Evolutionary conservation across 1,139 yeast genomes (phyloP).

Genomic region (Yamadazyma friedrichii): DNA sequence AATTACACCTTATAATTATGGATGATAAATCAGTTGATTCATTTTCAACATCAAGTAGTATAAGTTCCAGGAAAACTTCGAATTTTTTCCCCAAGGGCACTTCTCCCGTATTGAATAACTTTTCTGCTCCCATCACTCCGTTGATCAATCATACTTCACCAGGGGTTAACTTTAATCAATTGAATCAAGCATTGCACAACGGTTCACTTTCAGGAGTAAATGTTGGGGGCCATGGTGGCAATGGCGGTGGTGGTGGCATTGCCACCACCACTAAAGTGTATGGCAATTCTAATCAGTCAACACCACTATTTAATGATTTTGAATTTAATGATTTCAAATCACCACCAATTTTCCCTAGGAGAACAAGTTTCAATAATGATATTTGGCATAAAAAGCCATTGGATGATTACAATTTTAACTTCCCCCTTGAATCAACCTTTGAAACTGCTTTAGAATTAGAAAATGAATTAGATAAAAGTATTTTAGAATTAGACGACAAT

Average conservation of each 20-base stretch:
- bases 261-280: too few species aligned
- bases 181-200: constrained; percentile 1
- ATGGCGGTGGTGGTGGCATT: neutral
- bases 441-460: constrained; percentile 8
- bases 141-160: constrained; percentile 9
- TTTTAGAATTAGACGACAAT: constrained; percentile 6
- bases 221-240: neutral
- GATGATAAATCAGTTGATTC: constrained; percentile 10
- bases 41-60: constrained; percentile 11
- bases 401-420: constrained; percentile 4
- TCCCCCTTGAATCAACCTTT: constrained; percentile 7
- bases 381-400: constrained; percentile 6
- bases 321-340: constrained; percentile 8
- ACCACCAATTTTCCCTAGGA: constrained; percentile 4
- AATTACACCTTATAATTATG: neutral
- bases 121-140: constrained; percentile 18
- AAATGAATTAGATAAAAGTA: constrained; percentile 7
- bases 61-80: constrained; percentile 17
- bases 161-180: constrained; percentile 3
- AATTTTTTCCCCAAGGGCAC: constrained; percentile 16
- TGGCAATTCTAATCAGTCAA: constrained; percentile 8
- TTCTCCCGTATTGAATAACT: constrained; percentile 11
- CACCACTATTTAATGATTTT: constrained; percentile 16
- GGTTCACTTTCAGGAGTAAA: neutral
- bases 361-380: constrained; percentile 8